These are phyloP conservation scores for Pyricularia pennisetigena DNA, from an alignment of 2,329 filamentous ascomycete genomes.

Conservation along the genomic window DNA sequence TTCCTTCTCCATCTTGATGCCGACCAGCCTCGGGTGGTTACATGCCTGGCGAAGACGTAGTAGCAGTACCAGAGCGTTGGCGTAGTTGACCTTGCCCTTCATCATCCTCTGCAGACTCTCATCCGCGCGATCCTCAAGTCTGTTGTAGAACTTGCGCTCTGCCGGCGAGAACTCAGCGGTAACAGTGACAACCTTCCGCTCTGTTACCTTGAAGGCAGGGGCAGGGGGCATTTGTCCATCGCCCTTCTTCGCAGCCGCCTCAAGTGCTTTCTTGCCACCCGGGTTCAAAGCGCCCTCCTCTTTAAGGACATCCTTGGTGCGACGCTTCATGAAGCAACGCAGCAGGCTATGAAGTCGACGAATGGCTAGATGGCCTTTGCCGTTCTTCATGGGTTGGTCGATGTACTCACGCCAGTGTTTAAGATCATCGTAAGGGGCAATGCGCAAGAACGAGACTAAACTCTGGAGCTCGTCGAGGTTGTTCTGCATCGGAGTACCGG, in stretches of 20 bases:
- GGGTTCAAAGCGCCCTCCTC: conserved; percentile 72
- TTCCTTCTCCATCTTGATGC: conserved; percentile 76
- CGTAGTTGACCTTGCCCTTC: conserved; percentile 71
- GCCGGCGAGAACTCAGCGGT: conserved; percentile 67
- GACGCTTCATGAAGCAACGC: conserved; percentile 95
- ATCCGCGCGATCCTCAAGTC: conserved; percentile 75
- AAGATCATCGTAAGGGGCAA: conserved; percentile 83
- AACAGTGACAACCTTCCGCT: conserved; percentile 77
- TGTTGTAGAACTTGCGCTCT: conserved; percentile 78
- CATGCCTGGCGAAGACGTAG: conserved; percentile 85
- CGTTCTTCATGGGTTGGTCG: conserved; percentile 79
- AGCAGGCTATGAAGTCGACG: conserved; percentile 74
- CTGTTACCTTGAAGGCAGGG: conserved; percentile 79
- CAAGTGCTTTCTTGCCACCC: conserved; percentile 50
- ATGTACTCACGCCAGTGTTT: conserved; percentile 87
- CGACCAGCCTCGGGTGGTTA: conserved; percentile 85
- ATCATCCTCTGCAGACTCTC: conserved; percentile 84
- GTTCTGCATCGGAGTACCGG: conserved; percentile 96
- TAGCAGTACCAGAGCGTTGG: conserved; percentile 86
- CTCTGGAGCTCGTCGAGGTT: conserved; percentile 95
- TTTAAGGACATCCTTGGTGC: conserved; percentile 94
- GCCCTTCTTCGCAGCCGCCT: conserved; percentile 26
- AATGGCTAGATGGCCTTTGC: conserved; percentile 82
- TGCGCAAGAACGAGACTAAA: conserved; percentile 82
- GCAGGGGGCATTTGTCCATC: conserved; percentile 38